phyloP scores from a whole-genome alignment of 352 stramenopile genomes.

The Paralagenidium karlingii region DNA sequence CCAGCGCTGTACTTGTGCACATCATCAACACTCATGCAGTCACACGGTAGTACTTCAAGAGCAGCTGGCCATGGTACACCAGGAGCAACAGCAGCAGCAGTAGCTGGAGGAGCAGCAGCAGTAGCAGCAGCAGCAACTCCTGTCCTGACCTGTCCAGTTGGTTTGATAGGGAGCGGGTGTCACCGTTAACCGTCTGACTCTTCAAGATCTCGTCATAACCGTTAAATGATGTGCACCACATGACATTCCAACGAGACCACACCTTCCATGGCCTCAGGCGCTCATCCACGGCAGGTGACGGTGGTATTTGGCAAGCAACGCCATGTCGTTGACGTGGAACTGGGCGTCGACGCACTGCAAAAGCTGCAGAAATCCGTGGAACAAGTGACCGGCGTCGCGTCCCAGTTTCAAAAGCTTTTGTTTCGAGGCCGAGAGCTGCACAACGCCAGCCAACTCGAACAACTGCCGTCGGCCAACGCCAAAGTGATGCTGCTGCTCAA shows the following conservation, averaged over 20 bases:
- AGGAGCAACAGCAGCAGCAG: no score
- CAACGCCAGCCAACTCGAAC: no score
- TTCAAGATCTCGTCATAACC: neutral
- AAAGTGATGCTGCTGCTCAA: slow-evolving; percentile 36
- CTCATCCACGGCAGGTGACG: slow-evolving; percentile 16
- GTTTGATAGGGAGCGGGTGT: neutral
- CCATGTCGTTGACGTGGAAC: no score
- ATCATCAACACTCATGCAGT: no score
- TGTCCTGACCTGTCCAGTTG: neutral
- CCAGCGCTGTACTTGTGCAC: no score
- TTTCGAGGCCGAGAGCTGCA: slow-evolving; percentile 20
- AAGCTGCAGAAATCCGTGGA: slow-evolving; percentile 17
- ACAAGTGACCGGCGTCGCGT: slow-evolving; percentile 16
- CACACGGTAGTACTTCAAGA: no score
- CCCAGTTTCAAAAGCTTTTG: slow-evolving; percentile 38
- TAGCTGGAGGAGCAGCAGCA: no score
- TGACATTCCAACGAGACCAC: neutral
- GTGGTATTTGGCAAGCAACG: slow-evolving; percentile 33
- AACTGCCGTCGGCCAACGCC: slow-evolving; percentile 1
- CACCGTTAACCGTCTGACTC: neutral
- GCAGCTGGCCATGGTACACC: no score
- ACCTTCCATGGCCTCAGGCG: neutral
- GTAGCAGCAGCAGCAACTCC: slow-evolving; percentile 10
- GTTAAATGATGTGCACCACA: neutral
- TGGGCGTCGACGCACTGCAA: slow-evolving; percentile 12